Base-by-base conservation (phyloP, 768 basidiomycete genomes). In the Tulasnella sp. region DNA sequence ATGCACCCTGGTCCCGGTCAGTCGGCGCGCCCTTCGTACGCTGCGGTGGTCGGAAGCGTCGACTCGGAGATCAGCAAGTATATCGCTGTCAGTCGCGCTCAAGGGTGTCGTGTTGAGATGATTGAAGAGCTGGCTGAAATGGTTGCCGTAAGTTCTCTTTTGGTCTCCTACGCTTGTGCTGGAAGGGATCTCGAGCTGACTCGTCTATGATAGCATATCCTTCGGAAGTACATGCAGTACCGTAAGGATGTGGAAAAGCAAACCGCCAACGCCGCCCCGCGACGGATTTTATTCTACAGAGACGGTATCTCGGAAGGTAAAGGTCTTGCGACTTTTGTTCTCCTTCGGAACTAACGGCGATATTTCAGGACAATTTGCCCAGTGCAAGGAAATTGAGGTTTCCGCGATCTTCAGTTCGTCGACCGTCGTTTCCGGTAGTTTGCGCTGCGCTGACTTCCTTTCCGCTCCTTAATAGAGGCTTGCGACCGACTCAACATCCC, bases 41-140 rank as follows among this genome's bases (percentile, higher is more conserved):
- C 92, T 0, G 84, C 91, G 8, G 81, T 94, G 7, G 92, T 94
- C n/a, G 91, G 86, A 39, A 94, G 89, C 74, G 87, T 94, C 37
- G 92, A 94, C 77, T 86, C 86, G 0, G 86, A 88, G 72, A 86
- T 84, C 1, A 89, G 90, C 5, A 92, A 92, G 78, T 94, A 92
- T 74, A 74, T 83, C 37, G 83, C 83, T 44, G 88, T 84, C 39
- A 87, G 84, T 63, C 83, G 85, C 19, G 89, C 89, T 3, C 91
- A 93, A 78, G 83, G 76, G 0, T 88, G 89, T 12, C 83, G 89
- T 0, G 85, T 86, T 75, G 92, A 94, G 76, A 91, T 93, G 77
- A 92, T 94, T 35, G 32, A 69, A 11, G 47, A 69, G 19, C 69
- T 69, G 5, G 69, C 40, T 7, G 69, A 69, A 17, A 69, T 69